These are phyloP conservation scores for Boletus tomentosulus DNA, from an alignment of 768 basidiomycete genomes.

Conservation along the genomic window DNA sequence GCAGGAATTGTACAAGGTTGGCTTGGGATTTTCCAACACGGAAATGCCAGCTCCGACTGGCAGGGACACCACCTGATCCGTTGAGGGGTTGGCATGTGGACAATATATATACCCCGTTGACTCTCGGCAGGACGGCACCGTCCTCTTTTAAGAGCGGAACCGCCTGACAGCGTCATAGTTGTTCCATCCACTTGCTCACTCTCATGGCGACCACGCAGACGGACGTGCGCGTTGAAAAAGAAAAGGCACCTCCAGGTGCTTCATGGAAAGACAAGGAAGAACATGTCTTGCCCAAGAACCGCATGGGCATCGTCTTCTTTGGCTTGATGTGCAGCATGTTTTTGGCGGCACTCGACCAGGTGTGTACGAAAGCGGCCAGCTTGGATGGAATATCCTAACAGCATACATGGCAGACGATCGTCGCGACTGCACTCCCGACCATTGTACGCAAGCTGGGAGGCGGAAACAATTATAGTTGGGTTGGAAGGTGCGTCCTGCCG, in stretches of 20 bases:
- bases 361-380: constrained; percentile 18
- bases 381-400: not conserved
- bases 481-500: constrained; percentile 49
- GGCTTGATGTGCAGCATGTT: constrained; percentile 30
- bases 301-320: constrained; percentile 22
- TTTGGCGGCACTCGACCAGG: constrained; percentile 58
- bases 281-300: constrained; percentile 45
- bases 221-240: constrained; percentile 16
- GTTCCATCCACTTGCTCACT: not conserved
- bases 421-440: constrained; percentile 73
- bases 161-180: not conserved
- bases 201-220: constrained; percentile 9
- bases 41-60: not conserved
- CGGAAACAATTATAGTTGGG: constrained; percentile 66
- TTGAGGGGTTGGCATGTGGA: not conserved
- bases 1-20: not conserved
- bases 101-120: not conserved
- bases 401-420: constrained; percentile 47
- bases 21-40: not conserved
- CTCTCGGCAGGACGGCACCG: not conserved
- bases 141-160: not conserved
- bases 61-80: not conserved
- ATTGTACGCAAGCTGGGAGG: constrained; percentile 65
- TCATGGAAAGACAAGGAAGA: constrained; percentile 55
- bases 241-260: constrained; percentile 39